These are phyloP conservation scores for Diplodia intermedia DNA, from an alignment of 2,329 filamentous ascomycete genomes.

Conservation along the genomic window DNA sequence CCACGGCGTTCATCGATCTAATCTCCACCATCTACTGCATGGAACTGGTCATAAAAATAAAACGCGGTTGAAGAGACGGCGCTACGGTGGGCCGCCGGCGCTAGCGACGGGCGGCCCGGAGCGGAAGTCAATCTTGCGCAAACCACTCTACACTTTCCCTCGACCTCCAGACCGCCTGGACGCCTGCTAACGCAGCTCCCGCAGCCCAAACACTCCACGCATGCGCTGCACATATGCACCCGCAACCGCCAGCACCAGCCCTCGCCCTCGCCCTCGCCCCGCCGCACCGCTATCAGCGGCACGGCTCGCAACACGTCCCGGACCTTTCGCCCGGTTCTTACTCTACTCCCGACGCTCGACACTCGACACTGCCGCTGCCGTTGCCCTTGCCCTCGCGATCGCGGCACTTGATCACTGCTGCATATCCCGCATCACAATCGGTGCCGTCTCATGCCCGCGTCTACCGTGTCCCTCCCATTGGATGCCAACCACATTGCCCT, in stretches of 20 bases:
- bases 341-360: constrained; percentile 18
- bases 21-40: constrained; percentile 21
- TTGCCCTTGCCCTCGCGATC: too few species aligned
- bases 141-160: neutral
- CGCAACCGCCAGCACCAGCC: constrained; percentile 4
- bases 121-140: constrained; percentile 30
- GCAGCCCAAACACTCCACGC: neutral
- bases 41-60: constrained; percentile 11
- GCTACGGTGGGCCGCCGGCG: neutral
- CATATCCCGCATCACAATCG: constrained; percentile 4
- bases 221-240: neutral
- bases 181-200: too few species aligned
- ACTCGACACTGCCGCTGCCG: too few species aligned
- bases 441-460: neutral
- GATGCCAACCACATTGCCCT: neutral
- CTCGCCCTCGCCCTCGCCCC: constrained; percentile 1
- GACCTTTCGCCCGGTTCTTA: constrained; percentile 29
- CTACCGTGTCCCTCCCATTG: too few species aligned
- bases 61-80: neutral
- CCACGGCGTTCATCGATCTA: constrained; percentile 5
- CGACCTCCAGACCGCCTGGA: too few species aligned
- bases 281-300: constrained; percentile 22
- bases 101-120: constrained; percentile 21
- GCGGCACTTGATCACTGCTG: constrained; percentile 19
- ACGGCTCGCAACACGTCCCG: constrained; percentile 26